Evolutionary conservation across 78 protist species (phyloP), one percentile per base, ranked within the genome.

Genomic region (Bodo saltans): DNA sequence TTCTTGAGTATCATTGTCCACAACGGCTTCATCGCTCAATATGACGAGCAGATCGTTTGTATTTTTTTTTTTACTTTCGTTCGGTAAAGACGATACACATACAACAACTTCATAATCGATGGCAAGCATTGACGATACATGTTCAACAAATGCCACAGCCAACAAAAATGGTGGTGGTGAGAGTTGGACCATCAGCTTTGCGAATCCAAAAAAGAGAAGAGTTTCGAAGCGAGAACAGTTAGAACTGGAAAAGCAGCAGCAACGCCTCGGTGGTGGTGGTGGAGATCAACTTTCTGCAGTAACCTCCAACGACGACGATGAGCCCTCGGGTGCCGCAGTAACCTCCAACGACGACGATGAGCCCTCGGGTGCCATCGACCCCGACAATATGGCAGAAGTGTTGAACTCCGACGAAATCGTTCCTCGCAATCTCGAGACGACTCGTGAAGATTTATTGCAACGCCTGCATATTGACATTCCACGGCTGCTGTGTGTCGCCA

Each of bases 401-500:
- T 23, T 47, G n/a, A 17, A 47, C 60, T 23, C 17, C n/a, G 60
- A 8, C 60, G 60, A 23, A 8, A 17, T 17, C 17, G 60, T 47
- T 8, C 60, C 60, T 8, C 60, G 60, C n/a, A 17, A 47, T 17
- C 60, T 47, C 60, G 60, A 17, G 73, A 70, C 34, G 73, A 70
- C 73, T 23, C 4, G 26, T 3, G 73, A 3, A 27, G 73, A 29
- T 27, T 29, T 72, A 41, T 8, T 26, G 76, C 39, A 21, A 28
- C 76, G 76, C 76, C 30, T 37, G 3, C 37, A 33, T 35, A n/a
- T 75, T 11, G 3, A 3, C n/a, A 26, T 3, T 26, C 17, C 12
- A 42, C 68, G 68, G 60, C 52, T 37, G 68, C 37, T 3, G 60
- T 75, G 81, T 69, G 11, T 75, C 37, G 28, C 81, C 34, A n/a